Percentiles rank a stretch among this genome's conserved stretches.
phyloP scores from a whole-genome alignment of 768 basidiomycete genomes.

The Termitomyces sp. region DNA sequence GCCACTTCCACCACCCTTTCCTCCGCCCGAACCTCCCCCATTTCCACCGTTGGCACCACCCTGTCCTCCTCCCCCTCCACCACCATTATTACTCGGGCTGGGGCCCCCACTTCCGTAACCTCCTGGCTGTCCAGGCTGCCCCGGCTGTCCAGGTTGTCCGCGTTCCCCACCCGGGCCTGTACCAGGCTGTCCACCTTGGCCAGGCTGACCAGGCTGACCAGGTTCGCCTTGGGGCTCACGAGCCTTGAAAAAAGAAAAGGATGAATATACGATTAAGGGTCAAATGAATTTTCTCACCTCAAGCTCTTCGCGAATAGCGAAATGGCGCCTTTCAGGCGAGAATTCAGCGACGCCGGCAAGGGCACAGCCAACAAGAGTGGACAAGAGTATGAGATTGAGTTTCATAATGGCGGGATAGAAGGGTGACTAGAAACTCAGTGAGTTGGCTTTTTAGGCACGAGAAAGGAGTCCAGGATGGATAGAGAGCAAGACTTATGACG shows the following conservation, averaged over 20 bases:
- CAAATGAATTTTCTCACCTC: background rate
- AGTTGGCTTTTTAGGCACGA: conserved; percentile 7
- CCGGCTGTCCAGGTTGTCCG: conserved; percentile 16
- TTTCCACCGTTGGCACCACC: conserved; percentile 5
- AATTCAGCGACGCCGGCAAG: conserved; percentile 3
- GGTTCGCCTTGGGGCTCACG: conserved; percentile 11
- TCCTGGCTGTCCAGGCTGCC: conserved; percentile 14
- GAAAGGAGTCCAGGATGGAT: conserved; percentile 11
- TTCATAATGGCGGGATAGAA: conserved; percentile 5
- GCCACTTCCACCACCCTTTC: background rate
- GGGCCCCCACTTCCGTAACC: conserved; percentile 4
- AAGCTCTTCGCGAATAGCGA: background rate
- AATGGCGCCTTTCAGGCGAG: background rate
- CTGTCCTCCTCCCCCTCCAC: background rate
- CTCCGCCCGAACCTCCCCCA: conserved; percentile 2
- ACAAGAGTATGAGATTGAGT: conserved; percentile 10
- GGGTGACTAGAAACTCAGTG: background rate
- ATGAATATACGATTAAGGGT: background rate
- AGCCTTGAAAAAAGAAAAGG: background rate
- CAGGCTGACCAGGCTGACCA: conserved; percentile 12
- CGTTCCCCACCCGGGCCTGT: conserved; percentile 2
- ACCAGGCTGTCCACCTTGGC: conserved; percentile 10
- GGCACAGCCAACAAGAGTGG: conserved; percentile 11
- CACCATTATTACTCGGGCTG: conserved; percentile 8
- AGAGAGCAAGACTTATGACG: conserved; percentile 13